phyloP scores from a whole-genome alignment of 345 rosid species.

The Balakata baccata region DNA sequence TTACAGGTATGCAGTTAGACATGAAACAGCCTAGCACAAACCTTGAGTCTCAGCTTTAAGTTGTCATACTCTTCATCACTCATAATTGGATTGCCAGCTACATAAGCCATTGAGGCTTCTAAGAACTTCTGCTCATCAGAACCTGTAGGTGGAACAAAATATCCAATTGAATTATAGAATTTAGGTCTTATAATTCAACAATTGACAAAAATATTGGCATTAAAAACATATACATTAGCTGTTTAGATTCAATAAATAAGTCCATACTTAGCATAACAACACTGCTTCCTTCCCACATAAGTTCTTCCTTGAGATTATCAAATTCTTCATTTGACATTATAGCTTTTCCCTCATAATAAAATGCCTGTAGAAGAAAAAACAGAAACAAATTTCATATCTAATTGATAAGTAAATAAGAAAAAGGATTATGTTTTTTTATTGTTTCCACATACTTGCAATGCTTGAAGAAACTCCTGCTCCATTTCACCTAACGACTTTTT shows the following conservation, averaged over 20 bases:
- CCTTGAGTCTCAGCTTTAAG: conserved; percentile 67
- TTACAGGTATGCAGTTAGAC: background rate
- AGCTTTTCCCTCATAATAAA: conserved; percentile 94
- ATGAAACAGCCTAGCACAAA: conserved; percentile 19
- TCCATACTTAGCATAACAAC: conserved; percentile 91
- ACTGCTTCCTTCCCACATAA: conserved; percentile 99
- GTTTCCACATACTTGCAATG: conserved; percentile 61
- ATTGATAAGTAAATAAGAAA: conserved; percentile 1
- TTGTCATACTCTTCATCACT: conserved; percentile 69
- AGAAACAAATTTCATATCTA: background rate
- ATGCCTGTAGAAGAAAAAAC: conserved; percentile 46
- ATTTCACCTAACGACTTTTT: conserved; percentile 83
- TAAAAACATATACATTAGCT: background rate
- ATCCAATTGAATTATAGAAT: background rate
- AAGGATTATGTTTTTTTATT: background rate
- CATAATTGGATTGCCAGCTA: conserved; percentile 72
- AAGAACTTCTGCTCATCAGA: conserved; percentile 88
- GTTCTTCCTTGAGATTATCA: conserved; percentile 94
- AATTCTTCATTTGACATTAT: conserved; percentile 95
- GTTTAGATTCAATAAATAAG: conserved; percentile 2
- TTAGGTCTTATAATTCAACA: background rate
- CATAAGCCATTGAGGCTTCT: conserved; percentile 96
- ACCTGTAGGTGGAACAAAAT: conserved; percentile 32
- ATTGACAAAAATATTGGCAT: background rate
- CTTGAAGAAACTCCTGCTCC: conserved; percentile 96